Percentiles rank a stretch among this genome's conserved stretches.
These are phyloP conservation scores for Neocatenulostroma microsporum DNA, from an alignment of 2,329 filamentous ascomycete genomes.

Conservation along the genomic window DNA sequence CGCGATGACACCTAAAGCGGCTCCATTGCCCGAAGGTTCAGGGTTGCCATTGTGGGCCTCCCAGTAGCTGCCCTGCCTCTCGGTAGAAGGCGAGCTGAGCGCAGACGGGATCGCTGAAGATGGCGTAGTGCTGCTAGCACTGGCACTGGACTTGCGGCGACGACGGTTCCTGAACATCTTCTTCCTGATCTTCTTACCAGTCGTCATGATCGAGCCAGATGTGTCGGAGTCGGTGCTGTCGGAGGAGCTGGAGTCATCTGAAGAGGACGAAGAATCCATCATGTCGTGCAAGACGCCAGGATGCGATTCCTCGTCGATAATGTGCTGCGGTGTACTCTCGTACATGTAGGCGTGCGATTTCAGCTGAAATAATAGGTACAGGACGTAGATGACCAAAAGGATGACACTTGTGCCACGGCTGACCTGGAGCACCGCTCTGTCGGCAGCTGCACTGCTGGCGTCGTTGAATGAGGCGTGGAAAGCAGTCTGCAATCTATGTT, in stretches of 20 bases:
- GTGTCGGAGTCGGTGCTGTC: constrained; percentile 57
- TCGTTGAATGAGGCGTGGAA: constrained; percentile 76
- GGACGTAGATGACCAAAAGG: constrained; percentile 68
- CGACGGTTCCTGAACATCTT: constrained; percentile 63
- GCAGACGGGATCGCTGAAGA: constrained; percentile 35
- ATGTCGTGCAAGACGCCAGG: constrained; percentile 78
- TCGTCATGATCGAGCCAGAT: constrained; percentile 51
- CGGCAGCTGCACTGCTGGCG: constrained; percentile 20
- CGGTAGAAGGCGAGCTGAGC: constrained; percentile 38
- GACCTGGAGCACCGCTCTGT: constrained; percentile 53
- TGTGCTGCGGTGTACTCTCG: constrained; percentile 81
- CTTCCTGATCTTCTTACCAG: constrained; percentile 62
- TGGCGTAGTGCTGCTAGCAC: constrained; percentile 59
- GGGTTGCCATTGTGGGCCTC: constrained; percentile 22
- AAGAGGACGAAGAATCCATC: constrained; percentile 64
- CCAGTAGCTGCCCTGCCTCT: constrained; percentile 33
- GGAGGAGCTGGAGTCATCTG: constrained; percentile 41
- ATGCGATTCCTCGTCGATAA: constrained; percentile 84
- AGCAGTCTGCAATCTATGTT: constrained; percentile 55
- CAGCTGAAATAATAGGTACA: constrained; percentile 84
- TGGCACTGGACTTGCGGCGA: constrained; percentile 70
- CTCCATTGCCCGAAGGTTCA: constrained; percentile 28
- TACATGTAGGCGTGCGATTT: constrained; percentile 91
- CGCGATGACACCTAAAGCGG: constrained; percentile 35
- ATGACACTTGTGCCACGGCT: constrained; percentile 86